phyloP scores from a whole-genome alignment of 352 stramenopile genomes.

The Thalassiosira pacifica region DNA sequence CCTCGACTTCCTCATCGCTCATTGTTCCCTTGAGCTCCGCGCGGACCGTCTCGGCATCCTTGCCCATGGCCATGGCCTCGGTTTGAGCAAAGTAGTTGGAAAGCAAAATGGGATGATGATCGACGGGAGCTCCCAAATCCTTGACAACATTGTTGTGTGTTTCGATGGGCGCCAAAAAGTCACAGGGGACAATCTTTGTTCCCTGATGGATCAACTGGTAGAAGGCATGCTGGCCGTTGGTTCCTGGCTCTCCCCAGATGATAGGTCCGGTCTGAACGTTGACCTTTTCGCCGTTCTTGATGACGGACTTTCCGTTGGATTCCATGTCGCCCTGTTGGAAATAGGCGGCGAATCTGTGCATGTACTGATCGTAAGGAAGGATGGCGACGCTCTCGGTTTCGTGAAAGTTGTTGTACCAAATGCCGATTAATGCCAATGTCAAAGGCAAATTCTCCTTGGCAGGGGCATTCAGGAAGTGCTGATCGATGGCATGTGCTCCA shows the following conservation, averaged over 20 bases:
- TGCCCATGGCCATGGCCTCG: conserved; percentile 80
- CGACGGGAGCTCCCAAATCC: conserved; percentile 32
- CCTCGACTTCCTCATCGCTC: conserved; percentile 37
- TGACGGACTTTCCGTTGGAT: conserved; percentile 96
- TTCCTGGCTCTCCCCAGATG: conserved; percentile 96
- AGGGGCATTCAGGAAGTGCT: conserved; percentile 90
- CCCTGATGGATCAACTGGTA: conserved; percentile 98
- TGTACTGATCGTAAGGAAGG: conserved; percentile 91
- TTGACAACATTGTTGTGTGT: conserved; percentile 69
- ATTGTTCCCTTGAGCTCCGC: conserved; percentile 61
- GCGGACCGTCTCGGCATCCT: conserved; percentile 59
- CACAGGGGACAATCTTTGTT: conserved; percentile 94
- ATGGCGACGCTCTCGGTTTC: conserved; percentile 90
- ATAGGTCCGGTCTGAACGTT: conserved; percentile 92
- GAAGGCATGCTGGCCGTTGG: conserved; percentile 97
- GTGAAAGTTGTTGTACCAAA: conserved; percentile 96
- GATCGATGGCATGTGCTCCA: conserved; percentile 94
- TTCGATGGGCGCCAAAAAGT: conserved; percentile 93
- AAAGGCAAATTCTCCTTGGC: conserved; percentile 92
- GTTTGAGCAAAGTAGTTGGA: conserved; percentile 96
- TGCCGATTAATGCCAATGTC: conserved; percentile 92
- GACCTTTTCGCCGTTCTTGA: conserved; percentile 91
- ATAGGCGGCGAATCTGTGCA: conserved; percentile 94
- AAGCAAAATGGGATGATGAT: conserved; percentile 89
- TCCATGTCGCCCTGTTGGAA: conserved; percentile 97